These are phyloP conservation scores for Volvariella volvacea DNA, from an alignment of 1,284 basidiomycete species.

Conservation along the genomic window DNA sequence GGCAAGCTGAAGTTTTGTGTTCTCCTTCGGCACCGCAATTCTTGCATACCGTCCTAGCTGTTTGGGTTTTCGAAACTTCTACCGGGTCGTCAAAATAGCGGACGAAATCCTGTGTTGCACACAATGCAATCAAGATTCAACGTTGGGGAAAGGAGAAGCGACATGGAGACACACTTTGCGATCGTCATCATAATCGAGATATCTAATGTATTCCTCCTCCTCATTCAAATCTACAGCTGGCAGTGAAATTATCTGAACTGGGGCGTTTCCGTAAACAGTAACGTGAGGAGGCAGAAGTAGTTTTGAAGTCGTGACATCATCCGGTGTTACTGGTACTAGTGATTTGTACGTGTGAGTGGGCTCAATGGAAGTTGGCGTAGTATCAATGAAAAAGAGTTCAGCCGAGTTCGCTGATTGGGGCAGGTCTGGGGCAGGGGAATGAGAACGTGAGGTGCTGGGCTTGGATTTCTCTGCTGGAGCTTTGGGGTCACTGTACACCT, in stretches of 20 bases:
- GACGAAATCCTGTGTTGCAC: conserved; percentile 29
- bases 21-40: conserved; percentile 65
- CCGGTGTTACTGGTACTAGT: conserved; percentile 7
- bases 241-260: conserved; percentile 39
- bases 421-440: too few species aligned
- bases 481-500: too few species aligned
- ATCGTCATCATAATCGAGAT: conserved; percentile 60
- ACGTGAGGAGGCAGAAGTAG: conserved; percentile 64
- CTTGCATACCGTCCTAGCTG: conserved; percentile 55
- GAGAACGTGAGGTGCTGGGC: too few species aligned
- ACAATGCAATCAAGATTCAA: conserved; percentile 5
- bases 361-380: conserved; percentile 25
- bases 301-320: conserved; percentile 14
- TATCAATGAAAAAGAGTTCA: conserved; percentile 50
- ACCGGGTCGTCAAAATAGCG: conserved; percentile 59
- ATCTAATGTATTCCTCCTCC: conserved; percentile 64
- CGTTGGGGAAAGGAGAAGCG: neutral
- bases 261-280: conserved; percentile 39
- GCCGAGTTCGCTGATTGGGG: conserved; percentile 2
- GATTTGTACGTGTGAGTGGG: conserved; percentile 13
- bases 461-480: too few species aligned
- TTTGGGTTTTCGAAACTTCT: conserved; percentile 24
- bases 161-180: conserved; percentile 36
- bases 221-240: conserved; percentile 33
- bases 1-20: conserved; percentile 58